Base-by-base conservation (phyloP, 306 rosid species). In the Nissolia schottii region DNA sequence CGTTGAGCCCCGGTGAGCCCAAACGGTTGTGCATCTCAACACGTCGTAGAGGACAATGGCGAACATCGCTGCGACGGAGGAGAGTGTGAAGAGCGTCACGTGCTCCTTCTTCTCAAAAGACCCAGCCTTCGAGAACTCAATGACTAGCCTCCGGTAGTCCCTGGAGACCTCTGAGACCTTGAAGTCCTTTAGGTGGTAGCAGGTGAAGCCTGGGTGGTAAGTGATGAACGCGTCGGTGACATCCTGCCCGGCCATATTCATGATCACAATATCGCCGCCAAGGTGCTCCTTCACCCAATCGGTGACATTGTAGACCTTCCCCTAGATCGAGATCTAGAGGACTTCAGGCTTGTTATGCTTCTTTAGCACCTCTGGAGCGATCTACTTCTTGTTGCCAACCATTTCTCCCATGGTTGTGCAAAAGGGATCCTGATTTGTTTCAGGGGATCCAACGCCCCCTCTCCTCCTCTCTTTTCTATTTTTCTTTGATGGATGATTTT, bases 311-410 rank as follows among this genome's bases (percentile, higher is more conserved):
- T 88, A 91, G 51, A 91, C 77, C 84, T 88, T 88, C 0, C 97
- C 97, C 72, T 88, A 87, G 16, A 91, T 80, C 0, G 97, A 91
- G 66, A 91, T 86, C 97, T 95, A 91, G 27, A 91, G 74, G 82
- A 88, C 92, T 22, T 86, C 97, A 3, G 68, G 70, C 34, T 75
- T 81, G 67, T 85, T 84, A 63, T 91, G 97, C 50, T 41, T 25
- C 7, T 48, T 54, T 6, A 91, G 80, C 20, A 85, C 90, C 61
- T 85, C 92, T 1, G 34, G 18, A 1, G 89, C 77, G 19, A 90
- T 83, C 55, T 77, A 83, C 70, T 46, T 90, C 63, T 49, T 87
- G 53, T 61, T 84, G 67, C 72, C 84, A 60, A n/a, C n/a, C n/a
- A n/a, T n/a, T n/a, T n/a, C n/a, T n/a, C n/a, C n/a, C n/a, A n/a